Percentiles rank a stretch among this genome's conserved stretches.
These are phyloP conservation scores for Aschersonia sp. DNA, from an alignment of 2,329 filamentous ascomycete species.

Conservation along the genomic window DNA sequence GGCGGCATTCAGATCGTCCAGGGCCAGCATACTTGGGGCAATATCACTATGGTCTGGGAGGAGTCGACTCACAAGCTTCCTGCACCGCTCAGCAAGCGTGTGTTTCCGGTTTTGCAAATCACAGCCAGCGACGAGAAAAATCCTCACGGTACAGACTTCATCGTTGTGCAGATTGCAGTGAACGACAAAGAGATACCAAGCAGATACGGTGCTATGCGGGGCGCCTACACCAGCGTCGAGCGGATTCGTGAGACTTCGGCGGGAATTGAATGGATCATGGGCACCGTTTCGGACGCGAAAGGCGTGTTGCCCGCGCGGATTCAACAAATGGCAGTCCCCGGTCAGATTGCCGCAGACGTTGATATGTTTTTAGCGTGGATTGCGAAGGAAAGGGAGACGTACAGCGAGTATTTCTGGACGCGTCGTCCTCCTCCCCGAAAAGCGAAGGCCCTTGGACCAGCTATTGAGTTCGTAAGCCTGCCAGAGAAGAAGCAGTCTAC, in stretches of 20 bases:
- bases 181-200: constrained; percentile 23
- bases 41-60: constrained; percentile 35
- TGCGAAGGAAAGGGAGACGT: constrained; percentile 23
- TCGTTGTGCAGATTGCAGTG: constrained; percentile 41
- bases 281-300: constrained; percentile 55
- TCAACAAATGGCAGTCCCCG: constrained; percentile 49
- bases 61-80: constrained; percentile 54
- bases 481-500: too few relatives aligned
- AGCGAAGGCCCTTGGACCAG: too few relatives aligned
- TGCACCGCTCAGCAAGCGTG: constrained; percentile 43
- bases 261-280: constrained; percentile 63
- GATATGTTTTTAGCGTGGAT: constrained; percentile 53
- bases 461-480: too few relatives aligned
- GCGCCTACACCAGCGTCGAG: constrained; percentile 52
- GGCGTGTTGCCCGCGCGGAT: constrained; percentile 51
- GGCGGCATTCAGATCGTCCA: constrained; percentile 21
- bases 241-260: constrained; percentile 30
- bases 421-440: too few relatives aligned
- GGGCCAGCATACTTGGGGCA: constrained; percentile 26
- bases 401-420: not conserved
- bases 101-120: constrained; percentile 52
- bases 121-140: constrained; percentile 27
- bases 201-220: constrained; percentile 31
- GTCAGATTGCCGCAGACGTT: constrained; percentile 55
- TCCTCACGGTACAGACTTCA: constrained; percentile 26